Evolutionary conservation across 257 asterid genomes (phyloP), one percentile per base, ranked within the genome.

Genomic region (Ballota nigra): DNA sequence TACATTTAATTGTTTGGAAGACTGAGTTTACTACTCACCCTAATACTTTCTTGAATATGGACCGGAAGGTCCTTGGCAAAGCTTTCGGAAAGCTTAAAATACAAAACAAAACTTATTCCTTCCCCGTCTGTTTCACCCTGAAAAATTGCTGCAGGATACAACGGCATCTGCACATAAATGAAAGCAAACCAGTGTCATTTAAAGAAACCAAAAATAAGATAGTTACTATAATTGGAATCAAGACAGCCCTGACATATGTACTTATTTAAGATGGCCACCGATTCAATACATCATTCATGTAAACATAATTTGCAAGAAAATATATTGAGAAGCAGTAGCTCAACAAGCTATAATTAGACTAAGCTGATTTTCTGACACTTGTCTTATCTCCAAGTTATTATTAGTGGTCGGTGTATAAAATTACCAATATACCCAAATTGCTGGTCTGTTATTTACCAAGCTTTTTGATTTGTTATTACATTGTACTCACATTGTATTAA

Each of bases 91-190:
- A 95, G 87, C 79, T 87, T 95, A 76, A 89, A 95, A 72, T 88
- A 92, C 76, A 95, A 76, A 15, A 92, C 98, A 34, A 92, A 90
- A 80, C 95, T 88, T 79, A 92, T 79, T 75, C 96, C 97, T 82
- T 95, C 96, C 18, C 99, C 98, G 15, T 92, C 96, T 12, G 85
- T 76, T 69, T 92, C 99, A 13, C 98, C 96, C 74, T 87, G 87
- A 81, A 95, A 95, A 78, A 95, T 75, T 41, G 95, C 81, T 49
- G 97, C 82, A 8, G 97, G 91, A 81, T 95, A 95, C 34, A 94
- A 67, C 1, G 98, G 99, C 75, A 95, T 84, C 99, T 95, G 94
- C 68, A 34, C 23, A 71, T 53, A 75, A 20, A 74, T 19, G 23
- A 66, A 24, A 63, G 63, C 29, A 56, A 20, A 8, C 41, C 15